Base-by-base conservation (phyloP, 768 basidiomycete genomes). In the Cyclocybe cylindracea region DNA sequence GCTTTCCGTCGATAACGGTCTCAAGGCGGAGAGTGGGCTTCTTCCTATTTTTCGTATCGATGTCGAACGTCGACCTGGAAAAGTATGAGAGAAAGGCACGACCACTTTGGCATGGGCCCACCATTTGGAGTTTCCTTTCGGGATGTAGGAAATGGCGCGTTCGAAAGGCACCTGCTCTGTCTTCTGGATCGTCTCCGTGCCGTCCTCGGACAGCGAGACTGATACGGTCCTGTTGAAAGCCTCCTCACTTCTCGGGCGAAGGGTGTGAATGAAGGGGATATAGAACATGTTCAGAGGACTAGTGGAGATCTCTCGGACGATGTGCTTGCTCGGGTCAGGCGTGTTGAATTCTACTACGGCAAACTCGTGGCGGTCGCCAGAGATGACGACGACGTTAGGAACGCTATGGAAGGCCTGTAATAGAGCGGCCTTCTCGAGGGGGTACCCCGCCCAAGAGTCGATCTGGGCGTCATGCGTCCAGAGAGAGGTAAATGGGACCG, bases 361-460 rank as follows among this genome's bases (percentile, higher is more conserved):
- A 59, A 90, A 91, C 68, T 91, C 89, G 64, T 91, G 89, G 16
- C 89, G 76, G 63, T 90, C 89, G 7, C 88, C 89, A 2, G 83
- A 84, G 40, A 91, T 68, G 45, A 91, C 63, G 61, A 86, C 68
- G 41, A 89, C 80, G 59, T 91, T 90, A 0, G 87, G 85, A 9
- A 90, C 82, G 18, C 80, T 74, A 53, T 85, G 79, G 38, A 92
- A 69, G 0, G 78, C 72, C 18, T 74, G 66, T 29, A 91, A 72
- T 10, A 92, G 66, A 0, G 75, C 66, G 10, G 76, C 71, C 58
- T 86, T 84, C 67, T 91, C 89, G 10, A 64, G 62, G 4, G 75
- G 67, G 66, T 79, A 90, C 0, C 69, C 86, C 0, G 84, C 84
- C 87, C 87, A 91, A 1, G 87, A 83, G 62, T 89, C 87, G n/a